Conservation (phyloP, 371 early-diverging fungal genomes). For the Mortierella sp. region DNA sequence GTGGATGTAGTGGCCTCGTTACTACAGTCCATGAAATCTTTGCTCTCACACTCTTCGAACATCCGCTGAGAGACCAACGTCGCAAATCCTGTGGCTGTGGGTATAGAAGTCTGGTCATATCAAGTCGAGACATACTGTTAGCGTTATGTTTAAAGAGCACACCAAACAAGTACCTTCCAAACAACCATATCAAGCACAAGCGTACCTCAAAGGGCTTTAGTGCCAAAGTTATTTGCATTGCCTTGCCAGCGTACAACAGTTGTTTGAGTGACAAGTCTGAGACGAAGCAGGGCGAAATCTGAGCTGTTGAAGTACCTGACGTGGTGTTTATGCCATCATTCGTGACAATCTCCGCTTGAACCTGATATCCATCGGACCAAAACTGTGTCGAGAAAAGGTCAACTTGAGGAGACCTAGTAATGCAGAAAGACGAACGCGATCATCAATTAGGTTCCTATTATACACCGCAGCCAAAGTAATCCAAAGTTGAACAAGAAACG, state of each 20-base stretch:
- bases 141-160: background rate
- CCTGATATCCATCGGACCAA: slow-evolving; percentile 36
- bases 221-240: slow-evolving; percentile 36
- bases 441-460: background rate
- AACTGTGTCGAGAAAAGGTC: slow-evolving; percentile 32
- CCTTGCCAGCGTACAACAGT: slow-evolving; percentile 47
- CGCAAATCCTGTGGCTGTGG: slow-evolving; percentile 22
- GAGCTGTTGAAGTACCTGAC: background rate
- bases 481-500: background rate
- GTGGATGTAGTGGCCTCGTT: too few species aligned
- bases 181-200: background rate
- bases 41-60: background rate
- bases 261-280: slow-evolving; percentile 14
- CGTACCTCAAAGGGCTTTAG: slow-evolving; percentile 26
- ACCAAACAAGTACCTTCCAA: background rate
- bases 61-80: slow-evolving; percentile 15
- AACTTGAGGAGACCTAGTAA: slow-evolving; percentile 22
- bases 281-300: slow-evolving; percentile 36
- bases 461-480: background rate
- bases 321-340: background rate
- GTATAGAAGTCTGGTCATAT: background rate
- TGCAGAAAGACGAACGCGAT: background rate
- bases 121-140: background rate
- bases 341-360: slow-evolving; percentile 28
- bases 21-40: background rate